Evolutionary conservation across 768 basidiomycete species (phyloP).

Genomic region (Lentinula raphanica): DNA sequence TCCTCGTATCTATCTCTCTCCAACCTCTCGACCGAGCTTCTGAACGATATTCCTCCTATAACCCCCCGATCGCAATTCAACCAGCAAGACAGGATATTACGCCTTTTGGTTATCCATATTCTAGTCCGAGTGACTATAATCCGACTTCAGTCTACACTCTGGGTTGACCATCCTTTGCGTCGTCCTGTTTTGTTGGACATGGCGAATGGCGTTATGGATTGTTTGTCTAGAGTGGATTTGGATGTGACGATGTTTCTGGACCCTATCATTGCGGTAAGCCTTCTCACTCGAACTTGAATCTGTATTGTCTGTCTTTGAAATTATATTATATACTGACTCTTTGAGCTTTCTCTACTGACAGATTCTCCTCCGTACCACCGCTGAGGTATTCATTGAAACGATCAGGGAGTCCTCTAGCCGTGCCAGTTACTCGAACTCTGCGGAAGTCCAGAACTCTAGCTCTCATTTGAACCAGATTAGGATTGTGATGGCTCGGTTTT

Average conservation of each 20-base stretch:
- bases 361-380: background rate
- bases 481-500: background rate
- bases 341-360: background rate
- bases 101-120: background rate
- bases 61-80: no score
- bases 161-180: background rate
- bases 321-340: background rate
- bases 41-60: background rate
- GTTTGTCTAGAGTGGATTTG: background rate
- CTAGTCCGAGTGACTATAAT: constrained; percentile 1
- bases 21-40: background rate
- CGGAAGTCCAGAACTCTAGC: background rate
- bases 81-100: background rate
- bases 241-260: background rate
- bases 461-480: background rate
- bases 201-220: background rate
- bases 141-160: background rate
- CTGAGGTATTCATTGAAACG: background rate
- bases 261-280: constrained; percentile 2
- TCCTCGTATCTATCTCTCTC: background rate
- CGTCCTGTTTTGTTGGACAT: background rate
- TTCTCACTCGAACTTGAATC: background rate
- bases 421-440: background rate
- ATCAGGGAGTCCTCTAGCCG: background rate
- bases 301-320: background rate